Conservation (phyloP, 2,329 filamentous ascomycete species). For the Torrubiellomyces zombiae region DNA sequence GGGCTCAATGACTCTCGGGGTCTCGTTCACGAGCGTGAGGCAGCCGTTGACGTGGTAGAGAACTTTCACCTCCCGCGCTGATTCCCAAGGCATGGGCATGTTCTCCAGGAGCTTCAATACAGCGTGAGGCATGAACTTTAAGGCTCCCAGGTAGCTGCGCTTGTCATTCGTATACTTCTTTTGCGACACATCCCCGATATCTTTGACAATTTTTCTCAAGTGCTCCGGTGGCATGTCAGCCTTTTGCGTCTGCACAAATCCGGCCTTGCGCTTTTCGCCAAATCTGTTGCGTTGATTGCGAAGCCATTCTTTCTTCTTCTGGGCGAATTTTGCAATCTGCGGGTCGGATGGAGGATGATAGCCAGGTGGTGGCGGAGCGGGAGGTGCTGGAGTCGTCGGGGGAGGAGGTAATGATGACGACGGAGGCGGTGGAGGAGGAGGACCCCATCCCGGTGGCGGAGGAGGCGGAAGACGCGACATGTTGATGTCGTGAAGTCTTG, state of each 20-base stretch:
- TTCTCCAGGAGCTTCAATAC: conserved; percentile 95
- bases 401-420: conserved; percentile 40
- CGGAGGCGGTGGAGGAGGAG: conserved; percentile 39
- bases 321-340: conserved; percentile 82
- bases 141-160: conserved; percentile 85
- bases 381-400: conserved; percentile 33
- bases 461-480: conserved; percentile 40
- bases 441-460: conserved; percentile 41
- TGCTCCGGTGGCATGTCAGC: conserved; percentile 98
- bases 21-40: conserved; percentile 91
- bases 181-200: conserved; percentile 97
- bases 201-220: conserved; percentile 91
- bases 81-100: conserved; percentile 99
- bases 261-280: conserved; percentile 89
- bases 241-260: conserved; percentile 96
- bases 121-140: conserved; percentile 99
- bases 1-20: conserved; percentile 88
- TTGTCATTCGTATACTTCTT: conserved; percentile 99
- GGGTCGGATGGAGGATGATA: conserved; percentile 69
- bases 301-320: conserved; percentile 99
- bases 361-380: conserved; percentile 67
- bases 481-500: conserved; percentile 13
- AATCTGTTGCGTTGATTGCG: conserved; percentile 82
- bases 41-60: conserved; percentile 97
- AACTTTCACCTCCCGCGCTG: conserved; percentile 88